Evolutionary conservation across 2,329 filamentous ascomycete species (phyloP), one percentile per base, ranked within the genome.

Genomic region (Cladosporium colombiae): DNA sequence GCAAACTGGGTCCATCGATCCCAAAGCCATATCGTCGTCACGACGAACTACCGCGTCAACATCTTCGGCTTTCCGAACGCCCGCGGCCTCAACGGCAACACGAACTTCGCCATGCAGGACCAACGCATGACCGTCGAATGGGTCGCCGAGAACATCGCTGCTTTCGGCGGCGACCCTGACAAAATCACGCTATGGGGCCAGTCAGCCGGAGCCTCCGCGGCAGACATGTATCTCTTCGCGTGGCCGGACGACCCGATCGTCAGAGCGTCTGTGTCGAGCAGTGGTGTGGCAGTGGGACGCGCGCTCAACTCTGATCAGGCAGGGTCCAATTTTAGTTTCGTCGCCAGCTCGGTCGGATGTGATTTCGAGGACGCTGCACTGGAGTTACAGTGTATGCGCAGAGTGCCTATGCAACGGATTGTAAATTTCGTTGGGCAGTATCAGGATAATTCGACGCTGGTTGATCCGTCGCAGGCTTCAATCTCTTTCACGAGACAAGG

Each of bases 91-190:
- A 65, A 74, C 14, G 62, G 68, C 58, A 69, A 64, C 0, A 74
- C 78, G 52, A 87, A 87, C 66, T 71, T 84, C 2, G 85, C 83
- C 1, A 73, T 87, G 10, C 77, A 81, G 5, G 85, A 88, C 70
- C 85, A 87, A 69, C 79, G 85, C 2, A 69, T 80, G 18, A 83
- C 82, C 0, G 71, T 86, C 0, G 81, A 85, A 72, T 86, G 84
- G 84, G 73, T 84, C 0, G 76, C 76, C 3, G 76, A 80, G 52
- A 85, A 86, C 70, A 82, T 86, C 25, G 78, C 71, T 13, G 29
- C 29, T 31, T 31, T 31, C 29, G 29, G 29, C 29, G 29, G 8
- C 29, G 29, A 31, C 8, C 29, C 72, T 0, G 55, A 58, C 0
- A 56, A 57, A 5, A 75, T 76, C 55, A 69, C 68, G 10, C 46